Conservation (phyloP, 2,329 filamentous ascomycete genomes). For the Ceratocystis destructans region DNA sequence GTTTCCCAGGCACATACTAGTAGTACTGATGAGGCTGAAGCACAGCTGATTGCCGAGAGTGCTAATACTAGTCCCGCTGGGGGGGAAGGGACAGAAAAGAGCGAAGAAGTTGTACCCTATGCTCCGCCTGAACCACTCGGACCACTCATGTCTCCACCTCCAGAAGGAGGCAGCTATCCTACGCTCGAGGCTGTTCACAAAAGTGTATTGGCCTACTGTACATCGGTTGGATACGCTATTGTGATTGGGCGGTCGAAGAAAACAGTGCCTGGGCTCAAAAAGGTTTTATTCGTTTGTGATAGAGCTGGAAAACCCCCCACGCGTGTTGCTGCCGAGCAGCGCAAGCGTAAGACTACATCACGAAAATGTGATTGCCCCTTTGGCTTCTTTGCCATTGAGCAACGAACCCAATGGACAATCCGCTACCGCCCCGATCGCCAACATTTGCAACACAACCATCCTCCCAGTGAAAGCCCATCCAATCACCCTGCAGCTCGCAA, state of each 20-base stretch:
- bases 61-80: constrained; percentile 34
- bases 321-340: constrained; percentile 48
- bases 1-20: constrained; percentile 11
- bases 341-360: constrained; percentile 54
- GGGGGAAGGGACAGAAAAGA: constrained; percentile 33
- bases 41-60: constrained; percentile 13
- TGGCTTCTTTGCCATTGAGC: constrained; percentile 56
- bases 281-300: constrained; percentile 54
- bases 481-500: constrained; percentile 52
- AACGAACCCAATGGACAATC: constrained; percentile 53
- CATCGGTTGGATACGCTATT: constrained; percentile 53
- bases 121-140: constrained; percentile 43
- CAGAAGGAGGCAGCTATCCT: constrained; percentile 49
- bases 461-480: constrained; percentile 52
- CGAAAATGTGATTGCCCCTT: constrained; percentile 55
- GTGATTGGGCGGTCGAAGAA: constrained; percentile 56
- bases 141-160: constrained; percentile 47
- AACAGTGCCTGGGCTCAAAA: constrained; percentile 52
- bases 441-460: constrained; percentile 50
- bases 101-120: constrained; percentile 37
- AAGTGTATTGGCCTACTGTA: constrained; percentile 50
- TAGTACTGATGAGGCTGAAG: constrained; percentile 16
- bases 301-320: constrained; percentile 49
- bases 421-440: constrained; percentile 46
- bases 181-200: constrained; percentile 52